Evolutionary conservation across 306 rosid genomes (phyloP).

Genomic region (Cucurbita maxima): DNA sequence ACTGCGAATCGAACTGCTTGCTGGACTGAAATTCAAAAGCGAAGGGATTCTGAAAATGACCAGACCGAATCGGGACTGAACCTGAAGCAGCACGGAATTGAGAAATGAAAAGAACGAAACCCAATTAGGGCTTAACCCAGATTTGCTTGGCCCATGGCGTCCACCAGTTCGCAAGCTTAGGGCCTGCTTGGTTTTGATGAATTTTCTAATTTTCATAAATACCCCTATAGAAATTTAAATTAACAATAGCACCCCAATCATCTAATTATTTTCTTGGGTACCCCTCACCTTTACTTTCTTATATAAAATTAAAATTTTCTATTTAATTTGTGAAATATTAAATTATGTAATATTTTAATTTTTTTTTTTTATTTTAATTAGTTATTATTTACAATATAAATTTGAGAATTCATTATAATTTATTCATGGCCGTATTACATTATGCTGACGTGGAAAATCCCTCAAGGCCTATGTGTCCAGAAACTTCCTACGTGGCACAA

Average conservation of each 20-base stretch:
- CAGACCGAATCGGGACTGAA: not conserved
- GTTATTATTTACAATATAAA: too few species aligned
- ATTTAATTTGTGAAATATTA: too few species aligned
- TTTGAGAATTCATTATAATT: too few species aligned
- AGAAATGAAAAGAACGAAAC: not conserved
- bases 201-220: not conserved
- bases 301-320: too few species aligned
- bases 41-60: not conserved
- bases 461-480: not conserved
- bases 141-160: not conserved
- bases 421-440: too few species aligned
- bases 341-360: too few species aligned
- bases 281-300: too few species aligned
- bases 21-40: not conserved
- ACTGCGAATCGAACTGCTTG: not conserved
- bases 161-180: not conserved
- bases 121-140: not conserved
- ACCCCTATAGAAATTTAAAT: not conserved
- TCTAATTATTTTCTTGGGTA: too few species aligned
- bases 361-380: too few species aligned
- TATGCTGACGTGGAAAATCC: not conserved
- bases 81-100: not conserved
- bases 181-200: not conserved
- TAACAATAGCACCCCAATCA: too few species aligned
- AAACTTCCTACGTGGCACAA: not conserved